Conservation (phyloP, 2,329 filamentous ascomycete genomes). For the Fusarium coicis region DNA sequence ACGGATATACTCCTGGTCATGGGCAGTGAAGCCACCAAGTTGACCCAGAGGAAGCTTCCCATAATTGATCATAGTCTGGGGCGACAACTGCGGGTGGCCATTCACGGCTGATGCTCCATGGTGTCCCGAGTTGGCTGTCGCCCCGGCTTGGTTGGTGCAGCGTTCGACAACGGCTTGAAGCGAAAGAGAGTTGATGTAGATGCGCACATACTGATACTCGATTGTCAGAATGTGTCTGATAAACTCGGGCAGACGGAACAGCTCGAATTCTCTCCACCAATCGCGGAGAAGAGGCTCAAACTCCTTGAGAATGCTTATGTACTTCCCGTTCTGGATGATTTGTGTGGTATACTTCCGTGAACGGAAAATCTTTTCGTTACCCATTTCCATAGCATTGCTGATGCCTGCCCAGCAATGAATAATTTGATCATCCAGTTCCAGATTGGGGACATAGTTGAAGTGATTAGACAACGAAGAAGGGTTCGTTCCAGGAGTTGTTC, state of each 20-base stretch:
- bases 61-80: constrained; percentile 72
- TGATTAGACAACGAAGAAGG: constrained; percentile 65
- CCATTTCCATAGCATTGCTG: constrained; percentile 89
- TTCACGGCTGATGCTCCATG: constrained; percentile 48
- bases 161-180: constrained; percentile 95
- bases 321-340: constrained; percentile 86
- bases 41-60: constrained; percentile 72
- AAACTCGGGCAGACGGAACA: constrained; percentile 74
- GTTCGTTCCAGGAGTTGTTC: constrained; percentile 69
- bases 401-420: constrained; percentile 94
- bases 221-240: constrained; percentile 85
- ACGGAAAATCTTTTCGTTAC: constrained; percentile 88
- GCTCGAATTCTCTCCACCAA: constrained; percentile 86
- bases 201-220: constrained; percentile 94
- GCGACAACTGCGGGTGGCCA: constrained; percentile 59
- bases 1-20: constrained; percentile 77
- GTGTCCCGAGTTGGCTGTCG: constrained; percentile 52
- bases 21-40: constrained; percentile 70
- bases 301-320: constrained; percentile 81
- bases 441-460: constrained; percentile 74
- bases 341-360: constrained; percentile 89
- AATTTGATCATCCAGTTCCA: constrained; percentile 75
- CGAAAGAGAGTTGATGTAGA: constrained; percentile 94
- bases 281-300: constrained; percentile 82
- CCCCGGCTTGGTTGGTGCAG: constrained; percentile 76